Conservation (phyloP, 148 eudicot genomes). For the Fagopyrum tataricum region DNA sequence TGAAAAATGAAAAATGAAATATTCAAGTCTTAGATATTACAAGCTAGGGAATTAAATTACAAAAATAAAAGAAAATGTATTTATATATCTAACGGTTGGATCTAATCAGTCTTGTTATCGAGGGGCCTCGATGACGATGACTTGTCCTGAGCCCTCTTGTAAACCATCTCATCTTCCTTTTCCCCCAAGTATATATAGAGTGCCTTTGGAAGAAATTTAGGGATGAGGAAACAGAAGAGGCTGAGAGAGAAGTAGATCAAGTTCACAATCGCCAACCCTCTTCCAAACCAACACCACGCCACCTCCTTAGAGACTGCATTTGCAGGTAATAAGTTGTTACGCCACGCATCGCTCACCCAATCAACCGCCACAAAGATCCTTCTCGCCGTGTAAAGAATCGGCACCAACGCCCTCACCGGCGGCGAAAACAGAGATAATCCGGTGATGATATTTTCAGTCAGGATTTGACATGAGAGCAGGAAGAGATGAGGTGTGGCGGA, state of each 20-base stretch:
- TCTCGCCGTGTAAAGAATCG: slow-evolving; percentile 66
- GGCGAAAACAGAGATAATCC: slow-evolving; percentile 74
- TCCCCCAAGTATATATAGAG: slow-evolving; percentile 61
- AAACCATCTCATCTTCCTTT: slow-evolving; percentile 34
- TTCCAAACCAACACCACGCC: slow-evolving; percentile 74
- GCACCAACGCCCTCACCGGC: slow-evolving; percentile 89
- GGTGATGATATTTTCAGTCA: slow-evolving; percentile 72
- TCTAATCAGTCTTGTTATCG: neutral
- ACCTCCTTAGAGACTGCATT: slow-evolving; percentile 52
- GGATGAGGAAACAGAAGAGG: slow-evolving; percentile 56
- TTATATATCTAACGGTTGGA: neutral
- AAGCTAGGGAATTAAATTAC: neutral
- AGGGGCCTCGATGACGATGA: neutral
- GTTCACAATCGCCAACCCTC: slow-evolving; percentile 43
- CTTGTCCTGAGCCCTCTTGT: slow-evolving; percentile 5
- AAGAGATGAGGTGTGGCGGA: slow-evolving; percentile 91
- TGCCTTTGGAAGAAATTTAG: slow-evolving; percentile 69
- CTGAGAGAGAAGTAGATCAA: slow-evolving; percentile 54
- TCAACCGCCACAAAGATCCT: slow-evolving; percentile 69
- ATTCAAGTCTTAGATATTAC: neutral
- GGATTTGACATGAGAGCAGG: slow-evolving; percentile 75
- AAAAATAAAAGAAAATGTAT: neutral
- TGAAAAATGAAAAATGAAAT: too few relatives aligned
- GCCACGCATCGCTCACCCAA: slow-evolving; percentile 73
- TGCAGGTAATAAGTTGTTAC: slow-evolving; percentile 50